A percentile compares a stretch with the other conserved stretches of the same genome.
These are phyloP conservation scores for Camelina hispida DNA, from an alignment of 345 rosid species.

Conservation along the genomic window DNA sequence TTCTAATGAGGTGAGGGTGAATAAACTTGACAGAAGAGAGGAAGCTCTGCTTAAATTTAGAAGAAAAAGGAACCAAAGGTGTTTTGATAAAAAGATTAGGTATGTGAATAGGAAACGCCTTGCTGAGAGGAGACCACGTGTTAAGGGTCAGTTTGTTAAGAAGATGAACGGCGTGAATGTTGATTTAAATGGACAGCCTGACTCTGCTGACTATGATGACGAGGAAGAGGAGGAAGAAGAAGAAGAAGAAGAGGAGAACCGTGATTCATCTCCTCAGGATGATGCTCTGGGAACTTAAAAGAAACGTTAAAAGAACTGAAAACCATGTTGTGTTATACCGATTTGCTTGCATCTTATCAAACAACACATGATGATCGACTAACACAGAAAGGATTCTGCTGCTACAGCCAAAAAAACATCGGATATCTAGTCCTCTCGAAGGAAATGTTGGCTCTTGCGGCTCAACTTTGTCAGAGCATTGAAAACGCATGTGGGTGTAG, in stretches of 20 bases:
- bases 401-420: constrained; percentile 24
- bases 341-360: constrained; percentile 30
- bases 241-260: constrained; percentile 58
- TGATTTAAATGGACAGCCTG: constrained; percentile 87
- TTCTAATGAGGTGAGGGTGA: constrained; percentile 59
- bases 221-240: constrained; percentile 70
- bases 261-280: constrained; percentile 70
- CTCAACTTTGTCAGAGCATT: constrained; percentile 33
- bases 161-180: constrained; percentile 79
- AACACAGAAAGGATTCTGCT: constrained; percentile 13
- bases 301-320: constrained; percentile 15
- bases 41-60: constrained; percentile 91
- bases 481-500: constrained; percentile 11
- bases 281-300: constrained; percentile 52
- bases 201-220: constrained; percentile 67
- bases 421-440: not conserved
- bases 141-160: constrained; percentile 96
- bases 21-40: constrained; percentile 81
- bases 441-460: constrained; percentile 24
- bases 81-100: constrained; percentile 96
- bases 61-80: constrained; percentile 91
- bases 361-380: constrained; percentile 17
- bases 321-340: constrained; percentile 9
- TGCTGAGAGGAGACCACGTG: constrained; percentile 98
- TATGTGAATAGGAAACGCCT: constrained; percentile 89